Evolutionary conservation across 495 filamentous ascomycete species (phyloP).

Genomic region (Bombardia bombarda): DNA sequence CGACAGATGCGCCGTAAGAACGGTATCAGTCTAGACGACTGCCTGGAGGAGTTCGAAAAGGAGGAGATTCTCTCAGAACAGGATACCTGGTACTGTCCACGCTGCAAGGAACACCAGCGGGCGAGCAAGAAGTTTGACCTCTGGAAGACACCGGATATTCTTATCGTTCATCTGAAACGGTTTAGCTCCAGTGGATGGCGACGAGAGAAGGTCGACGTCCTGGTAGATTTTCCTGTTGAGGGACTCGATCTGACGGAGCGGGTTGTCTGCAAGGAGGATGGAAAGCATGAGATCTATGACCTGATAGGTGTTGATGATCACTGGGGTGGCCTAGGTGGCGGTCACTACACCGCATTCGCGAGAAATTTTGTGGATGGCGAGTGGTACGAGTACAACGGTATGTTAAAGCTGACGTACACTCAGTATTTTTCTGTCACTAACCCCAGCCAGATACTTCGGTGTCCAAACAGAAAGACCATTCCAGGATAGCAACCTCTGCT

Average conservation of each 20-base stretch:
- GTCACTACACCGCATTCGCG: constrained; percentile 90
- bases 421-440: constrained; percentile 1
- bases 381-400: constrained; percentile 97
- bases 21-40: constrained; percentile 82
- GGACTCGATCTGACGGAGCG: constrained; percentile 71
- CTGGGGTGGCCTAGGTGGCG: constrained; percentile 82
- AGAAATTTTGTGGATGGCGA: constrained; percentile 78
- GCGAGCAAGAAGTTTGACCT: constrained; percentile 95
- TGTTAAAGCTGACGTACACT: constrained; percentile 14
- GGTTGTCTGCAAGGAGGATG: constrained; percentile 68
- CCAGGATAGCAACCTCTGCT: constrained; percentile 52
- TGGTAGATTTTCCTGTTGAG: constrained; percentile 89
- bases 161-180: constrained; percentile 85
- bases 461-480: constrained; percentile 40
- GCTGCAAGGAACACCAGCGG: constrained; percentile 85
- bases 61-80: constrained; percentile 87
- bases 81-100: constrained; percentile 93
- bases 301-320: constrained; percentile 93
- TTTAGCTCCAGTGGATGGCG: constrained; percentile 72
- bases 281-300: constrained; percentile 79
- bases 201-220: constrained; percentile 80
- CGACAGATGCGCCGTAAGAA: constrained; percentile 56
- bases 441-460: constrained; percentile 58
- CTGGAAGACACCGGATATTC: constrained; percentile 91
- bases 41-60: constrained; percentile 87